Evolutionary conservation across 345 rosid genomes (phyloP), one percentile per base, ranked within the genome.

Genomic region (Syzygium aromaticum): DNA sequence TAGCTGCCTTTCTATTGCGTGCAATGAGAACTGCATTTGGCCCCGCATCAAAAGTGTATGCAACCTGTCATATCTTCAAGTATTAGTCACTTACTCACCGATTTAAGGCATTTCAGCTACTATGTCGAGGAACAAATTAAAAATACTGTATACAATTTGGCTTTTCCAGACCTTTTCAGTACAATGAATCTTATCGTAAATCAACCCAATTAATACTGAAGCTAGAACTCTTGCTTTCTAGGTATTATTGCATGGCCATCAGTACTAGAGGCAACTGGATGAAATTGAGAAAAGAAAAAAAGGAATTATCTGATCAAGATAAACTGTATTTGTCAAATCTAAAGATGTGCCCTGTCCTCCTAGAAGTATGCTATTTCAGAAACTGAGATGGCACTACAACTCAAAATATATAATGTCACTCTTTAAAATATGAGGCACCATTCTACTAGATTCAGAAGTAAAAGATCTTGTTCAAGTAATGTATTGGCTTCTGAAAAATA

Each of bases 41-140:
- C 89, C 99, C 99, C 86, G 99, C 98, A 90, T 97, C 99, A 83
- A 96, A 97, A 56, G 99, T 97, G 88, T 96, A 97, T 52, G 99
- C 97, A 88, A 97, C 95, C 99, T 97, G 94, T 85, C 77, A 92
- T 80, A 77, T 51, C 52, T 73, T 19, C 80, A 49, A 73, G 27
- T 19, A 73, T 73, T 73, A 73, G 80, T 49, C 80, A 73, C 46
- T 17, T 67, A 17, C 80, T 33, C 80, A 73, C 80, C 0, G 25
- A 38, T 16, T 73, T 19, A 73, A 73, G 80, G 27, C 27, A 73
- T 73, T 19, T 19, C 14, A 73, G 38, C 80, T 19, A 73, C 80
- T 73, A 33, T 73, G 80, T 30, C 3, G 21, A 30, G 43, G 78
- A 30, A 67, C 78, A 64, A 16, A 67, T 16, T 30, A 16, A 30